Evolutionary conservation across 2,329 filamentous ascomycete genomes (phyloP), one percentile per base, ranked within the genome.

Genomic region (Phyllosticta capitalensis): DNA sequence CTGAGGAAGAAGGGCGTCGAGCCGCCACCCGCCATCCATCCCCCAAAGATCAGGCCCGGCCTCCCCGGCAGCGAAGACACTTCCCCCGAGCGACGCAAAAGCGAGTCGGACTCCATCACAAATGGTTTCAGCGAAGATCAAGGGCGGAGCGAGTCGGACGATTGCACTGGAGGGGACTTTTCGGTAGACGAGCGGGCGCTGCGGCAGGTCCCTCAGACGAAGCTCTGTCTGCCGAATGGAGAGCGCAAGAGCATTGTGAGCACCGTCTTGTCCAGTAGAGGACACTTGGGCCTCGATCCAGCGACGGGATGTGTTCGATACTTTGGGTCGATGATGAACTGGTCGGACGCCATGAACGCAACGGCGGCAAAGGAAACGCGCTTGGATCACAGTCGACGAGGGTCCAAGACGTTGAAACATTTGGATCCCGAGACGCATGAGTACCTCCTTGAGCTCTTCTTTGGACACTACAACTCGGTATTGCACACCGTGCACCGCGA

Each of bases 241-340:
- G 57, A 59, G 45, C 54, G 38, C 20, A 48, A 55, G 48, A 59
- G 38, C 17, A 75, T 79, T 61, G 75, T 81, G 0, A 77, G 77
- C 54, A 75, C 75, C 28, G 70, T 82, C 1, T 72, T 82, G 4
- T 77, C 76, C 0, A 78, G 78, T 3, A 74, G 76, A 38, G 79
- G 78, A 6, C 79, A 78, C 65, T 70, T 81, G 9, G 77, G 76
- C 17, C 79, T 81, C 59, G 79, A 82, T 61, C 79, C 79, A 61
- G 68, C 80, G 1, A 78, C 75, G 20, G 79, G 78, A 4, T 71
- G 76, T n/a, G 65, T 79, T 5, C 74, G 79, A 22, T 82, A 80
- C 68, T 82, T 81, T 60, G 79, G 79, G 1, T 78, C 78, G 1
- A 81, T 79, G 3, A 79, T 79, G 54, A 81, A 81, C 66, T 77